Conservation (phyloP, 1,284 basidiomycete species). For the Wolfiporia cocos region DNA sequence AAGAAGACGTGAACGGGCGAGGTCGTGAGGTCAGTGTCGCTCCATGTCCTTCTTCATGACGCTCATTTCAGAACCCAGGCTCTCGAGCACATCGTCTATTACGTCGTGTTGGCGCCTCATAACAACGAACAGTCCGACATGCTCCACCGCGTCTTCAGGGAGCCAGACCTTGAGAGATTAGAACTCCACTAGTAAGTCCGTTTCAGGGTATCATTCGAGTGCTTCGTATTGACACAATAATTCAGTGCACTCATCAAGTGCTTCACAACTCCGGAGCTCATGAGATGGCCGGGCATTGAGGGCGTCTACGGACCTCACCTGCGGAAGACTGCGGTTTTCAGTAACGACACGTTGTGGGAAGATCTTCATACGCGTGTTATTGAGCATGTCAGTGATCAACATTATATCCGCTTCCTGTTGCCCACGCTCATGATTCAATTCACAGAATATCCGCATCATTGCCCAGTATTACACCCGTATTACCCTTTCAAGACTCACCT, state of each 20-base stretch:
- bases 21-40: conserved; percentile 60
- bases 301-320: conserved; percentile 84
- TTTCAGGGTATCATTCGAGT: background rate
- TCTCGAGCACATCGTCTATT: conserved; percentile 91
- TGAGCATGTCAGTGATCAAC: conserved; percentile 82
- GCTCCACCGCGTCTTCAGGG: conserved; percentile 80
- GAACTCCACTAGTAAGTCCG: conserved; percentile 79
- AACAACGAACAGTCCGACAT: conserved; percentile 98
- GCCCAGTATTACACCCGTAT: conserved; percentile 95
- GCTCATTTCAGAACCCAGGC: conserved; percentile 42
- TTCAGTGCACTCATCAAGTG: conserved; percentile 90
- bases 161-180: conserved; percentile 75
- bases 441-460: conserved; percentile 92
- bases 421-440: background rate
- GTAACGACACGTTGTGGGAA: conserved; percentile 82
- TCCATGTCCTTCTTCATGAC: background rate
- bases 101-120: conserved; percentile 89
- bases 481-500: conserved; percentile 76
- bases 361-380: conserved; percentile 94
- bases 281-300: conserved; percentile 98
- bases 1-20: conserved; percentile 70
- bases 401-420: conserved; percentile 1
- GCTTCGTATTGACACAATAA: conserved; percentile 6
- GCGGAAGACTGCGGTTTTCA: conserved; percentile 79
- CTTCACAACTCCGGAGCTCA: conserved; percentile 92